These are phyloP conservation scores for Aspergillus bertholletiae DNA, from an alignment of 495 filamentous ascomycete species.

Conservation along the genomic window DNA sequence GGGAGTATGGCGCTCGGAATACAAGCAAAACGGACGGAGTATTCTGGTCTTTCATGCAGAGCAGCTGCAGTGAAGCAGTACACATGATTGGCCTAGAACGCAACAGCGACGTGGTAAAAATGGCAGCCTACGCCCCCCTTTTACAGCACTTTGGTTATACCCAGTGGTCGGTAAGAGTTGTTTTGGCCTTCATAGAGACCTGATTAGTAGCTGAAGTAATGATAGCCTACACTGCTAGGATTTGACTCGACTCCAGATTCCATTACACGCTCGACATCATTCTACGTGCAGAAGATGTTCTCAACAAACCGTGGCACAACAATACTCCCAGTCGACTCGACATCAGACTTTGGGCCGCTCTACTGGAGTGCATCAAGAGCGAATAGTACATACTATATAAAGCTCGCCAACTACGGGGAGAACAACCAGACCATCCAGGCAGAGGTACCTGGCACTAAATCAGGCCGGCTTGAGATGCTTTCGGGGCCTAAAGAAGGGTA, in stretches of 20 bases:
- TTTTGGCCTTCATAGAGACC: neutral
- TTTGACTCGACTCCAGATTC: conserved; percentile 47
- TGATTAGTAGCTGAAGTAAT: neutral
- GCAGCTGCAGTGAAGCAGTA: conserved; percentile 61
- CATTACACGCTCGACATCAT: conserved; percentile 32
- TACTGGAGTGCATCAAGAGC: conserved; percentile 56
- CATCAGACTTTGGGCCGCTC: conserved; percentile 44
- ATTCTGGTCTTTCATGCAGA: conserved; percentile 48
- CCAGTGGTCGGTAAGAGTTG: conserved; percentile 34
- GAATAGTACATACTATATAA: conserved; percentile 28
- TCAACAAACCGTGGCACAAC: conserved; percentile 51
- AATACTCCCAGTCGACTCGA: conserved; percentile 46
- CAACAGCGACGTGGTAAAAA: conserved; percentile 55
- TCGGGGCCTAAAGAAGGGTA: conserved; percentile 17
- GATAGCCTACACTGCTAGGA: conserved; percentile 32
- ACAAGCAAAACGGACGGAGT: conserved; percentile 32
- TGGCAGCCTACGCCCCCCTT: conserved; percentile 49
- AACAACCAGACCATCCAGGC: conserved; percentile 21
- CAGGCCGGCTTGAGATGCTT: conserved; percentile 26
- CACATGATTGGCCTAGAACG: conserved; percentile 66
- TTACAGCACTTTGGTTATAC: conserved; percentile 43
- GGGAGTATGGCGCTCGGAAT: conserved; percentile 57
- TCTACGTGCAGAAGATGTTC: conserved; percentile 44
- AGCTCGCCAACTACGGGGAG: conserved; percentile 30
- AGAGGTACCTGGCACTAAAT: conserved; percentile 20